Conservation (phyloP, 495 filamentous ascomycete genomes). For the Tricharina praecox region DNA sequence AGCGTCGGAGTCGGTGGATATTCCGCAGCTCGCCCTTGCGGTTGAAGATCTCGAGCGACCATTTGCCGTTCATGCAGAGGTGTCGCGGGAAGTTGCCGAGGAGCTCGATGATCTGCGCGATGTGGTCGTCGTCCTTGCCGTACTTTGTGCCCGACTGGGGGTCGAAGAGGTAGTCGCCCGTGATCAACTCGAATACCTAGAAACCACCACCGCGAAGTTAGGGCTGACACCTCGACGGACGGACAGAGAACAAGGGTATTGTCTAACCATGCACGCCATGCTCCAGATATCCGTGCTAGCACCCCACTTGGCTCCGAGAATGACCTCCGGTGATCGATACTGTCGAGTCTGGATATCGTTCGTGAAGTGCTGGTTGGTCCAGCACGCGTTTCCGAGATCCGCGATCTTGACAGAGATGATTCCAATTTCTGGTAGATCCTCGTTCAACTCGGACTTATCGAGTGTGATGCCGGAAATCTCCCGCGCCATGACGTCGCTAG, state of each 20-base stretch:
- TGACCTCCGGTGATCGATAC: conserved; percentile 94
- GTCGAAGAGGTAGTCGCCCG: conserved; percentile 96
- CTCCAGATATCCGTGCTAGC: conserved; percentile 98
- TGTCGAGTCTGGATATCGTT: conserved; percentile 98
- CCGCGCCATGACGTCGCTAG: conserved; percentile 70
- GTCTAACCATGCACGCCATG: conserved; percentile 91
- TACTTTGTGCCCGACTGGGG: conserved; percentile 98
- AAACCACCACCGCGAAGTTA: background rate
- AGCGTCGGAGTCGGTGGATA: conserved; percentile 91
- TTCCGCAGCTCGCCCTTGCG: conserved; percentile 94
- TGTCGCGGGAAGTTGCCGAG: conserved; percentile 86
- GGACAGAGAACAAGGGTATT: background rate
- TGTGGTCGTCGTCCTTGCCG: conserved; percentile 98
- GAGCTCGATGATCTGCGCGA: conserved; percentile 96
- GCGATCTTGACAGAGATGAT: conserved; percentile 98
- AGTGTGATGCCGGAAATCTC: conserved; percentile 92
- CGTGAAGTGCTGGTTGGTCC: conserved; percentile 97
- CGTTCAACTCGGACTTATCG: conserved; percentile 45
- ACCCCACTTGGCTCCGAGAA: conserved; percentile 92
- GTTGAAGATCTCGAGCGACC: conserved; percentile 98
- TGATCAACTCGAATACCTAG: conserved; percentile 93
- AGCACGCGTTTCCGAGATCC: conserved; percentile 95
- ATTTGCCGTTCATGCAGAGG: conserved; percentile 78
- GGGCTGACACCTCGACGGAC: background rate
- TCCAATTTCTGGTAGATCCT: conserved; percentile 36